Conservation (phyloP, 805 yeast genomes). For the Kurtzmaniella cleridarum region DNA sequence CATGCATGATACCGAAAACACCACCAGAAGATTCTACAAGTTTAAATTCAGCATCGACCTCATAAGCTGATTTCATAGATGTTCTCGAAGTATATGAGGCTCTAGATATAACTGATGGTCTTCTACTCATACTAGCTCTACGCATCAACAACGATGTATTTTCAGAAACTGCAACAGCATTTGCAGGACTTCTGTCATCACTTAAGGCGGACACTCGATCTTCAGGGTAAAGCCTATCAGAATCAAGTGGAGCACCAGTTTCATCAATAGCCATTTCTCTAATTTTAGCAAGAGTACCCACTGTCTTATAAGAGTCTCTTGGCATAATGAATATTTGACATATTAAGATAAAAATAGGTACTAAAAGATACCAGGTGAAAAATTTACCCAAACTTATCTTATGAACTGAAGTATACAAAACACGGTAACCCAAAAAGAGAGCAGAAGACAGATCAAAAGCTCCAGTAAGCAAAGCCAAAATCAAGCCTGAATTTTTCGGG, state of each 20-base stretch:
- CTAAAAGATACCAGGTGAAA: constrained; percentile 61
- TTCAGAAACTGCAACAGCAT: constrained; percentile 34
- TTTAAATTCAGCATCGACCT: constrained; percentile 58
- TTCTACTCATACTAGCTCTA: constrained; percentile 24
- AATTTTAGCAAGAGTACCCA: constrained; percentile 61
- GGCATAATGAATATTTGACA: constrained; percentile 85
- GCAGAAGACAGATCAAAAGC: constrained; percentile 94
- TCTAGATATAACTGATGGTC: constrained; percentile 34
- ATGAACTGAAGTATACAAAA: constrained; percentile 46
- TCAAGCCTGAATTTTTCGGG: constrained; percentile 75
- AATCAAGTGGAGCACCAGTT: constrained; percentile 52
- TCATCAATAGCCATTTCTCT: constrained; percentile 73
- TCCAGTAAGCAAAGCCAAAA: constrained; percentile 83
- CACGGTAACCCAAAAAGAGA: constrained; percentile 67
- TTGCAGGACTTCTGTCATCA: constrained; percentile 1
- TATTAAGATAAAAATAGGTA: constrained; percentile 70
- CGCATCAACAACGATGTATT: constrained; percentile 36
- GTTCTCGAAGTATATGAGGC: constrained; percentile 20
- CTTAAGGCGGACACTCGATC: constrained; percentile 21
- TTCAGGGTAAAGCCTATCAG: constrained; percentile 35
- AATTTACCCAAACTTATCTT: constrained; percentile 48
- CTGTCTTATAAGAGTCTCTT: constrained; percentile 62
- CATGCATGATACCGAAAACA: constrained; percentile 77
- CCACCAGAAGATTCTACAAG: constrained; percentile 54
- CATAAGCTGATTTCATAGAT: constrained; percentile 57